Conservation (phyloP, 371 early-diverging fungal species). For the Cokeromyces recurvatus region DNA sequence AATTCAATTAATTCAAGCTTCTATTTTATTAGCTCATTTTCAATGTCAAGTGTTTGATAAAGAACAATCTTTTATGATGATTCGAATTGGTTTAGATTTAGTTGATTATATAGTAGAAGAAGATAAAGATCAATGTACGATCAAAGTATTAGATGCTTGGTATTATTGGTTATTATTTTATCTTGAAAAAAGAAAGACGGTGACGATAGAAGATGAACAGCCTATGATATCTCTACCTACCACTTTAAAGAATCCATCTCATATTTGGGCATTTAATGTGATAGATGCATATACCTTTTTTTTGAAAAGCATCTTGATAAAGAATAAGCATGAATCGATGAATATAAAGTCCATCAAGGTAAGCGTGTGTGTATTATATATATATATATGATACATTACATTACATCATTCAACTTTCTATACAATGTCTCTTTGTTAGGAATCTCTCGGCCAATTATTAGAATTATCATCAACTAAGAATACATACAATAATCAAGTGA, state of each 20-base stretch:
- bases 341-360: constrained; percentile 5
- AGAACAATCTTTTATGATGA: constrained; percentile 26
- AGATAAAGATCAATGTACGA: background rate
- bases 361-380: background rate
- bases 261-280: constrained; percentile 13
- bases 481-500: background rate
- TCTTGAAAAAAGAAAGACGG: constrained; percentile 6
- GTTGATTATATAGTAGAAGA: background rate
- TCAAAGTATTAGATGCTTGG: constrained; percentile 14
- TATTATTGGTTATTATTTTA: constrained; percentile 19
- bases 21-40: constrained; percentile 35
- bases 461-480: too few species aligned
- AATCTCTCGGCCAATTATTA: too few species aligned
- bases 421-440: too few species aligned
- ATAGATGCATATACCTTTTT: constrained; percentile 9
- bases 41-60: constrained; percentile 27
- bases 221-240: too few species aligned
- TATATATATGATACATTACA: too few species aligned
- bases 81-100: constrained; percentile 10
- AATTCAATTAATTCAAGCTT: constrained; percentile 12
- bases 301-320: constrained; percentile 7
- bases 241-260: background rate
- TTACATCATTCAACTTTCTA: too few species aligned
- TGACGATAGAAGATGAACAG: background rate
- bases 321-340: background rate